These are phyloP conservation scores for Spatholobus suberectus DNA, from an alignment of 306 rosid genomes.

Conservation along the genomic window DNA sequence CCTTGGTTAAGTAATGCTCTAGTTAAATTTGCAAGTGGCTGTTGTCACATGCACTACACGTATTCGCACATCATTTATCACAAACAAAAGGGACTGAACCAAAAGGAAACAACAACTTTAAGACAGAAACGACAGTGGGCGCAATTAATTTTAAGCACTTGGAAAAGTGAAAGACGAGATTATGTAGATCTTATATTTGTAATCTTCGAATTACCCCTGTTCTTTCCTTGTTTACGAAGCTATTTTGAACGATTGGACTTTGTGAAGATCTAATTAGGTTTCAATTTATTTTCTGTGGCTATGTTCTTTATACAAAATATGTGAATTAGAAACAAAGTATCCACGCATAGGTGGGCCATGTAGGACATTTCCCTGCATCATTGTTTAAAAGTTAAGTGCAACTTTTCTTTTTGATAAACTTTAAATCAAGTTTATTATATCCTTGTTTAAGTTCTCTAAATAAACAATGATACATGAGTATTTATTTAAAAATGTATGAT, in stretches of 20 bases:
- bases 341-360: not conserved
- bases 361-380: not conserved
- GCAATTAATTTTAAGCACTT: not conserved
- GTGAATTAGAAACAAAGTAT: not conserved
- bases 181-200: not conserved
- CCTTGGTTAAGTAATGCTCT: slow-evolving; percentile 40
- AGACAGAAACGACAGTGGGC: not conserved
- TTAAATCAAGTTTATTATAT: not conserved
- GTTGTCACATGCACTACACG: slow-evolving; percentile 38
- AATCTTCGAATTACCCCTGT: not conserved
- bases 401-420: not conserved
- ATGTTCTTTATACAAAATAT: not conserved
- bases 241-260: not conserved
- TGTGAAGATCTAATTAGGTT: not conserved
- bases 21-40: slow-evolving; percentile 15
- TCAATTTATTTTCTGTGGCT: too few species aligned
- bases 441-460: not conserved
- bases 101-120: slow-evolving; percentile 37
- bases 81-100: slow-evolving; percentile 9
- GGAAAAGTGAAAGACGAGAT: not conserved
- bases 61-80: slow-evolving; percentile 29
- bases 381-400: not conserved
- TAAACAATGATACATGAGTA: not conserved
- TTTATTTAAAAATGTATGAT: not conserved
- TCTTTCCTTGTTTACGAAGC: slow-evolving; percentile 34